Evolutionary conservation across 306 rosid genomes (phyloP), one percentile per base, ranked within the genome.

Genomic region (Trifolium fragiferum): DNA sequence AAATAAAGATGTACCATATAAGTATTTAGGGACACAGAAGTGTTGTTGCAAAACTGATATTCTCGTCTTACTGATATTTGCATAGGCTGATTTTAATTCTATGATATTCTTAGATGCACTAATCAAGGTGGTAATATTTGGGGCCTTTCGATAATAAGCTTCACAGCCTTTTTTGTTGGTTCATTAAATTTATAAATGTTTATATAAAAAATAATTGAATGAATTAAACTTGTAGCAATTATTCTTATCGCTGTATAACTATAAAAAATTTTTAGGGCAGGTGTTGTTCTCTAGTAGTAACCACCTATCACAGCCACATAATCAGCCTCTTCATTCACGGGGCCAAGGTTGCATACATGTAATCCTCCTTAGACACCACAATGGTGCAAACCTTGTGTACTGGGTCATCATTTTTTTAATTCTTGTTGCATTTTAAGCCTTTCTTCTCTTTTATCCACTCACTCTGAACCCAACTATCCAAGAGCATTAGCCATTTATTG

Each of bases 11-110:
- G 32, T 23, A 43, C 74, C 68, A 51, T 18, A 51, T 55, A 23
- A 50, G 41, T 60, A 66, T 72, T 30, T 4, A 30, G 33, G 4
- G 33, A 27, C n/a, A 53, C 35, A 23, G 57, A 58, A 32, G 59
- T 49, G 38, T 62, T 62, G 37, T 74, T 47, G 62, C 70, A 30
- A 74, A 74, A 46, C 49, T 30, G 47, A 73, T 4, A 43, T 74
- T 21, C 77, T 51, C 21, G 18, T 18, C 10, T 1, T 51, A 51
- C 20, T 30, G 33, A 30, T 16, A 4, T 18, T 51, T 51, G 58
- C 58, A 8, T 6, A 51, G 21, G 25, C 13, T 1, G 23, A 18
- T 51, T 8, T 51, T 21, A 51, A 9, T 16, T 50, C 57, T 50
- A 50, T 50, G 23, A 50, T 18, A 7, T 16, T 51, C 12, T 16